Evolutionary conservation across 2,329 filamentous ascomycete genomes (phyloP).

Genomic region (Cladophialophora immunda): DNA sequence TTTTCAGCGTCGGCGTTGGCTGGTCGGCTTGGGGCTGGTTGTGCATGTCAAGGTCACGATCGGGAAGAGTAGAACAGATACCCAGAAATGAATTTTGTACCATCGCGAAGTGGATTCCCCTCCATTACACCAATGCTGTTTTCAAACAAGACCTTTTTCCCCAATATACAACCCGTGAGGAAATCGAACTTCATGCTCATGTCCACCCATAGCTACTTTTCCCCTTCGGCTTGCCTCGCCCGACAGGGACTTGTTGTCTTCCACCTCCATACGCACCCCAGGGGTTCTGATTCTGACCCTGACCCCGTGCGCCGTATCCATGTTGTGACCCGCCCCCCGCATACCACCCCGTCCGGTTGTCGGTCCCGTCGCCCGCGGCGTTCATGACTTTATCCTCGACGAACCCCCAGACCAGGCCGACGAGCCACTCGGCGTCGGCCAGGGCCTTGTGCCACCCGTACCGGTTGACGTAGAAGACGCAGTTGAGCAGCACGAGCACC

Average conservation of each 20-base stretch:
- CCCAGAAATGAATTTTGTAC: slow-evolving; percentile 1
- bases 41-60: not conserved
- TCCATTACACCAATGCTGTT: not conserved
- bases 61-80: slow-evolving; percentile 6
- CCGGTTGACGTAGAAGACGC: slow-evolving; percentile 37
- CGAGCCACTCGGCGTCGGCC: slow-evolving; percentile 34
- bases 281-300: slow-evolving; percentile 3
- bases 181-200: slow-evolving; percentile 5
- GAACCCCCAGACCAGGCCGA: slow-evolving; percentile 34
- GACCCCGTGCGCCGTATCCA: slow-evolving; percentile 3
- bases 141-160: not conserved
- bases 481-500: slow-evolving; percentile 30
- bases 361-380: slow-evolving; percentile 3
- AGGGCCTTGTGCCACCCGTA: slow-evolving; percentile 36
- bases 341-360: slow-evolving; percentile 23
- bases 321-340: too few relatives aligned
- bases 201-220: slow-evolving; percentile 28
- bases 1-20: slow-evolving; percentile 39
- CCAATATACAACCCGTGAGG: not conserved
- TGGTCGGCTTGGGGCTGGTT: slow-evolving; percentile 13
- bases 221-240: slow-evolving; percentile 16
- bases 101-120: not conserved
- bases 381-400: slow-evolving; percentile 29
- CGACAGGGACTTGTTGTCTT: slow-evolving; percentile 32
- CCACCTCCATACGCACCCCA: slow-evolving; percentile 26